Percentiles rank a stretch among this genome's conserved stretches.
Conservation (phyloP, 768 basidiomycete species). For the Lactifluus subvellereus region DNA sequence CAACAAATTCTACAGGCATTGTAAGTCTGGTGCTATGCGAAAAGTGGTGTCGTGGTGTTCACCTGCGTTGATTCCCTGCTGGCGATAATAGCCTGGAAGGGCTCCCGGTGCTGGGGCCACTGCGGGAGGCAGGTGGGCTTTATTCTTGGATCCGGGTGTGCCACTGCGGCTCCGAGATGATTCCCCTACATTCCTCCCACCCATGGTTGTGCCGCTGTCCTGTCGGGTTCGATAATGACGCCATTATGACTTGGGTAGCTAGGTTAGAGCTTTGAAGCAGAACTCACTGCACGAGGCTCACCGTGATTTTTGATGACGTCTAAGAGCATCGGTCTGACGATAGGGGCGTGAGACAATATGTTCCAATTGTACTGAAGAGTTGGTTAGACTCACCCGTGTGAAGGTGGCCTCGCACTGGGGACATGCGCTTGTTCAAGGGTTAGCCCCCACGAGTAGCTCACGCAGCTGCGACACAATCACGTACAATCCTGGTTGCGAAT, state of each 20-base stretch:
- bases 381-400: constrained; percentile 52
- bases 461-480: constrained; percentile 30
- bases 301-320: constrained; percentile 77
- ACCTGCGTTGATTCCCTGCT: constrained; percentile 51
- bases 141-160: constrained; percentile 41
- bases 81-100: constrained; percentile 59
- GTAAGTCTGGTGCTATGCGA: constrained; percentile 4
- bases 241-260: constrained; percentile 52
- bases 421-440: constrained; percentile 46
- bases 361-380: neutral
- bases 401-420: constrained; percentile 78
- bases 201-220: constrained; percentile 28
- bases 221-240: constrained; percentile 49
- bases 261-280: constrained; percentile 9
- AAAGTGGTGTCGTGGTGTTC: constrained; percentile 22
- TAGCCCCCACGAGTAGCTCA: constrained; percentile 12
- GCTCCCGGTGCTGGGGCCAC: constrained; percentile 35
- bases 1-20: constrained; percentile 7
- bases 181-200: constrained; percentile 27
- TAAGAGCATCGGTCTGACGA: constrained; percentile 69
- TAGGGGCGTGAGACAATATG: neutral
- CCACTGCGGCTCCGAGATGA: constrained; percentile 47
- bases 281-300: constrained; percentile 30
- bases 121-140: constrained; percentile 28
- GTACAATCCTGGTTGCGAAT: constrained; percentile 70